These are phyloP conservation scores for Citrus medica DNA, from an alignment of 345 rosid genomes.

Conservation along the genomic window DNA sequence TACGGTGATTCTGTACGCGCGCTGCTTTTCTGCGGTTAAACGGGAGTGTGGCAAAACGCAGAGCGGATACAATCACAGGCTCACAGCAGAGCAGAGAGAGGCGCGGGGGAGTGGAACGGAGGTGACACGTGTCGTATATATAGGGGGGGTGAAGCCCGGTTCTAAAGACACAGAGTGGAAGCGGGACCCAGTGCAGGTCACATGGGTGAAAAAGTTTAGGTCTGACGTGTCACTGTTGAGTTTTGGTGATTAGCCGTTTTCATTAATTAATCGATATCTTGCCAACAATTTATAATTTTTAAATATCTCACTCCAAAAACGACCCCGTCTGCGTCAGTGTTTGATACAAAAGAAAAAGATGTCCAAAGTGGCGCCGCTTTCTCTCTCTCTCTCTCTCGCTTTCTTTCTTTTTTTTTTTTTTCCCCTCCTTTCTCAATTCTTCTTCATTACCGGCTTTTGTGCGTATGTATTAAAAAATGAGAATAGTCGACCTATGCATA, in stretches of 20 bases:
- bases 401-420: too few relatives aligned
- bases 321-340: too few relatives aligned
- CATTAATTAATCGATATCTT: neutral
- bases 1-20: constrained; percentile 19
- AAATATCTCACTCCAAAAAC: too few relatives aligned
- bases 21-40: constrained; percentile 1
- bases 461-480: too few relatives aligned
- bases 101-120: neutral
- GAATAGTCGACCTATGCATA: too few relatives aligned
- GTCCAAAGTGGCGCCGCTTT: too few relatives aligned
- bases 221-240: constrained; percentile 5
- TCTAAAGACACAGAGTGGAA: constrained; percentile 29
- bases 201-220: constrained; percentile 12
- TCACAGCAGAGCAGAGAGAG: constrained; percentile 19
- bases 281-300: neutral
- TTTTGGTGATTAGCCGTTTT: neutral
- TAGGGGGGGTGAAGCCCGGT: constrained; percentile 2
- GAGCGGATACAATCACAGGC: constrained; percentile 9
- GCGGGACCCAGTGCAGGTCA: neutral
- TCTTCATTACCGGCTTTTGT: too few relatives aligned
- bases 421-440: too few relatives aligned
- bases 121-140: constrained; percentile 32
- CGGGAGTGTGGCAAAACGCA: constrained; percentile 8
- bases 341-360: too few relatives aligned
- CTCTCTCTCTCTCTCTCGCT: too few relatives aligned